Evolutionary conservation across 805 yeast genomes (phyloP).

Genomic region (Pichia manshurica): DNA sequence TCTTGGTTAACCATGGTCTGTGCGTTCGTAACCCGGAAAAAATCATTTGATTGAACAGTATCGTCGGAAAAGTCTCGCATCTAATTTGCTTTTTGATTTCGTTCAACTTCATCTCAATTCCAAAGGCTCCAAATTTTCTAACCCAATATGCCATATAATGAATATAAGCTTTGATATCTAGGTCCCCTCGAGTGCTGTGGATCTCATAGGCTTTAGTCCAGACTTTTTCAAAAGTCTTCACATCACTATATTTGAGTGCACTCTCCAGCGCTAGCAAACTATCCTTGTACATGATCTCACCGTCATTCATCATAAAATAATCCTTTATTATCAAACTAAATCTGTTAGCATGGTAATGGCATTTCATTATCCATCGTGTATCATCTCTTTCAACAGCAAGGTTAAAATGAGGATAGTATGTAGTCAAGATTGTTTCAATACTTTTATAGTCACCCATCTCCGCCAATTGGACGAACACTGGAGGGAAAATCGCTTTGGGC

Average conservation of each 20-base stretch:
- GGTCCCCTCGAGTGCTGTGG: constrained; percentile 8
- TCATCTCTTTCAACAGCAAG: constrained; percentile 17
- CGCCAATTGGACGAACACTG: constrained; percentile 20
- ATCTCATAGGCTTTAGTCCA: constrained; percentile 18
- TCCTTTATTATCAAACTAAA: constrained; percentile 19
- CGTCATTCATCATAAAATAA: constrained; percentile 12
- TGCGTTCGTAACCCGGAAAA: constrained; percentile 19
- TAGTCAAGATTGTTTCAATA: constrained; percentile 18
- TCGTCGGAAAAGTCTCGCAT: constrained; percentile 17
- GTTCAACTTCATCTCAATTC: constrained; percentile 16
- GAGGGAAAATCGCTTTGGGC: constrained; percentile 14
- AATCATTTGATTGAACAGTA: constrained; percentile 25
- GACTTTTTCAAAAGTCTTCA: constrained; percentile 16
- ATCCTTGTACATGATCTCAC: constrained; percentile 14
- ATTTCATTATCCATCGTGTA: constrained; percentile 21
- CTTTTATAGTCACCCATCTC: constrained; percentile 23
- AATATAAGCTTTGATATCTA: constrained; percentile 18
- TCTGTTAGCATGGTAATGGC: constrained; percentile 23
- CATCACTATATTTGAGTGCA: constrained; percentile 16
- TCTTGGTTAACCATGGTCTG: constrained; percentile 17
- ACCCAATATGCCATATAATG: constrained; percentile 21
- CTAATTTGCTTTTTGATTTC: constrained; percentile 11
- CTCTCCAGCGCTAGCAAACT: constrained; percentile 22
- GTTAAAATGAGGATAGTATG: constrained; percentile 23
- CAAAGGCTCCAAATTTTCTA: constrained; percentile 15